Base-by-base conservation (phyloP, 768 basidiomycete species). In the Kwoniella dendrophila region DNA sequence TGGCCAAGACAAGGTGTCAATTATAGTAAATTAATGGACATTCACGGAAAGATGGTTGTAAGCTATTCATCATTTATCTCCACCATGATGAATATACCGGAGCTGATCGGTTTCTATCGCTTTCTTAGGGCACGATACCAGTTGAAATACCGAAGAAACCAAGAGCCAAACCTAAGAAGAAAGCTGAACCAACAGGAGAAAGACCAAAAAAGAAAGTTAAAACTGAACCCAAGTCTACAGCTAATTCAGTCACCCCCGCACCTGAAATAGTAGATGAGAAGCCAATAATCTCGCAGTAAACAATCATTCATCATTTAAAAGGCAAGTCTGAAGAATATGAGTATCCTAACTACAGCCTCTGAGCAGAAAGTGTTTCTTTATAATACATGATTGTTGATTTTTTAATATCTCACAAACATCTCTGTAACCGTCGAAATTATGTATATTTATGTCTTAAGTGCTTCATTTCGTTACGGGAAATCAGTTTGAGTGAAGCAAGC, bases 1-100 rank as follows among this genome's bases (percentile, higher is more conserved):
- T 97, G 94, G 94, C 94, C 94, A 4, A 90, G 95, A 83, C 91
- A 94, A 80, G 77, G 78, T 36, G 93, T 97, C 67, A 92, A 89
- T 77, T 91, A 92, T 12, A 86, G 85, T 16, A 96, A 96, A 79
- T 82, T 97, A 38, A 90, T 94, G 79, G 92, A 92, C 75, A 95
- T 97, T 44, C 92, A 96, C 72, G 89, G 90, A 16, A 96, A 96
- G 81, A 92, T 96, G 89, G 90, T 57, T 11, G 56, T 58, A 43
- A 58, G 55, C n/a, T n/a, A n/a, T n/a, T n/a, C n/a, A 49, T 11
- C 22, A 29, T 29, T 48, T 22, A 10, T 24, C 22, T 45, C 44
- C 22, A 10, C 18, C 16, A 3, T 18, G 16, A 24, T 24, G 1
- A 18, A 22, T 18, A 45, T 22, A 24, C 22, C 4, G 18, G 14